Conservation (phyloP, 257 asterid genomes). For the Rhazya stricta region DNA sequence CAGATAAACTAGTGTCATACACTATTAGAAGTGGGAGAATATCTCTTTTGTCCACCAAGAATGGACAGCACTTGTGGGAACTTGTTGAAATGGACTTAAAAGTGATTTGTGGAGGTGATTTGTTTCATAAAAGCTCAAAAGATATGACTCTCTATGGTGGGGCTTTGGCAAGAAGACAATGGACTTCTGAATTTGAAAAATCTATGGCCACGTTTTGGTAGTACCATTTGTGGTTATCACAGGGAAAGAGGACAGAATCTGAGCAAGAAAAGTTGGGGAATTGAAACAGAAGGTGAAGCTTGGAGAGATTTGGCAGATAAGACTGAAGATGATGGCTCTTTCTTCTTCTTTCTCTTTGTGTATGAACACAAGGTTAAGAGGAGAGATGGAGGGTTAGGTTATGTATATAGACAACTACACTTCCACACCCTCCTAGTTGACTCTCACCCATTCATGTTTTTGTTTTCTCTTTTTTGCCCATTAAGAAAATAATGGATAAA, state of each 20-base stretch:
- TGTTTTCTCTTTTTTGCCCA: too few species aligned
- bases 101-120: slow-evolving; percentile 9
- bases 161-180: slow-evolving; percentile 22
- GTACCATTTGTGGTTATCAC: slow-evolving; percentile 36
- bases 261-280: not conserved
- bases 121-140: slow-evolving; percentile 5
- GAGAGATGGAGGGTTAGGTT: not conserved
- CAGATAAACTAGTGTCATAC: not conserved
- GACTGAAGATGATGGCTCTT: slow-evolving; percentile 8
- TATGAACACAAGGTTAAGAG: slow-evolving; percentile 13
- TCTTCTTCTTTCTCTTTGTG: not conserved
- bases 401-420: too few species aligned
- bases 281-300: too few species aligned
- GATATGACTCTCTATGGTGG: slow-evolving; percentile 23
- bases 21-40: slow-evolving; percentile 20
- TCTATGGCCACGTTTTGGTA: slow-evolving; percentile 51
- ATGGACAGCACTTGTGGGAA: not conserved
- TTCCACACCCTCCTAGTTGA: too few species aligned
- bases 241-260: not conserved
- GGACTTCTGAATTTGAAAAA: slow-evolving; percentile 63
- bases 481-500: too few species aligned
- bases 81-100: slow-evolving; percentile 2
- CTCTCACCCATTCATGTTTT: too few species aligned
- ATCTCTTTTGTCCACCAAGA: not conserved
- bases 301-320: not conserved